These are phyloP conservation scores for Evernia prunastri DNA, from an alignment of 495 filamentous ascomycete genomes.

Conservation along the genomic window DNA sequence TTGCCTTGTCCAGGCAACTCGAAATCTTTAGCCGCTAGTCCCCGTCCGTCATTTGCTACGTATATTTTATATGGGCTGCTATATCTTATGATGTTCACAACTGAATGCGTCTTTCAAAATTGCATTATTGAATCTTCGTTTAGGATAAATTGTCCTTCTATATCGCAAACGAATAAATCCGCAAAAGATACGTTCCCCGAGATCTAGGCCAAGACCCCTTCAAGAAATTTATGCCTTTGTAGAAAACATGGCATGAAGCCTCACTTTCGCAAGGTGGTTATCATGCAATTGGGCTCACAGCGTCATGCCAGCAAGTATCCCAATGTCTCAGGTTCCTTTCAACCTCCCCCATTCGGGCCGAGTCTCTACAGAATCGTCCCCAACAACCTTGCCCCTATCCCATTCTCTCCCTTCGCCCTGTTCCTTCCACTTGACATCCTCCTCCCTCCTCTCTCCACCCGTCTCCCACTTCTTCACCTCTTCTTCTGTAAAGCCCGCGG, in stretches of 20 bases:
- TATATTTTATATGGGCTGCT: too few species aligned
- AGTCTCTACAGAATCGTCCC: slow-evolving; percentile 46
- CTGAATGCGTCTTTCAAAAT: neutral
- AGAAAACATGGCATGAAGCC: neutral
- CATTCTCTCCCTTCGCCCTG: slow-evolving; percentile 80
- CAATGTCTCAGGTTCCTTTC: slow-evolving; percentile 15
- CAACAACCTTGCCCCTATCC: slow-evolving; percentile 81
- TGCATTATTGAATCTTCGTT: neutral
- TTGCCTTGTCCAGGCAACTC: neutral
- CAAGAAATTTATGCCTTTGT: neutral
- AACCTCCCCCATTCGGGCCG: slow-evolving; percentile 21
- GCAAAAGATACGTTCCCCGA: neutral
- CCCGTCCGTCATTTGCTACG: neutral
- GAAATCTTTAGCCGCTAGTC: neutral
- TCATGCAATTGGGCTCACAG: neutral
- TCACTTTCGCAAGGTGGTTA: neutral
- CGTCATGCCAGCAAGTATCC: neutral
- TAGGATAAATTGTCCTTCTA: neutral
- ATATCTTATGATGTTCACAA: neutral
- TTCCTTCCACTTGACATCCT: slow-evolving; percentile 85
- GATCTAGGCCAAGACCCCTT: neutral
- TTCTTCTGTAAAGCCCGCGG: slow-evolving; percentile 72
- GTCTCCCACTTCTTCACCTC: slow-evolving; percentile 73
- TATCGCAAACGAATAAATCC: neutral
- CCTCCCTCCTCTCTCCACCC: slow-evolving; percentile 63